Evolutionary conservation across 139 green algal genomes (phyloP).

Genomic region (Chlamydomonas sphaeroides): DNA sequence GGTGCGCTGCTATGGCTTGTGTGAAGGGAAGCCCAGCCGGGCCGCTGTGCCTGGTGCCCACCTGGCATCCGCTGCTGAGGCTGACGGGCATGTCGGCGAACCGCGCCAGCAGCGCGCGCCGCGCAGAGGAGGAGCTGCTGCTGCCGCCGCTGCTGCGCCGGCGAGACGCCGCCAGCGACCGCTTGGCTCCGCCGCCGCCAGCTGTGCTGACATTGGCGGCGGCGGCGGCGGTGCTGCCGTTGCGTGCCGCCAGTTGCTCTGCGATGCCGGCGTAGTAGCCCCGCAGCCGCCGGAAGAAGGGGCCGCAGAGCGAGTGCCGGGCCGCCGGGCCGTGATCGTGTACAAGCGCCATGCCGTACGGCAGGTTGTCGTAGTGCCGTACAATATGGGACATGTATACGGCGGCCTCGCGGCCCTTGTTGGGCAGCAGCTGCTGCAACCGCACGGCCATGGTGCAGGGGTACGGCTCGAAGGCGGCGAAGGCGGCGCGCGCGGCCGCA

Average conservation of each 20-base stretch:
- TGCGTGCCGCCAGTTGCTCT: neutral
- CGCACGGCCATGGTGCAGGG: constrained; percentile 7
- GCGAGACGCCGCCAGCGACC: neutral
- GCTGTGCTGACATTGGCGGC: neutral
- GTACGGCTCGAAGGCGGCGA: constrained; percentile 15
- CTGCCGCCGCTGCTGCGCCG: neutral
- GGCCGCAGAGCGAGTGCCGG: constrained; percentile 42
- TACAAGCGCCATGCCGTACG: constrained; percentile 15
- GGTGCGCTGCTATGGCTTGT: too few species aligned
- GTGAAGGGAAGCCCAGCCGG: too few species aligned
- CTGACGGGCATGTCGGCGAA: constrained; percentile 28
- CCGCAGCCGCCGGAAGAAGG: constrained; percentile 38
- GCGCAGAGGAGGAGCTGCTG: neutral
- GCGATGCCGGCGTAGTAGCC: constrained; percentile 24
- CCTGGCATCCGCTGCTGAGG: constrained; percentile 43
- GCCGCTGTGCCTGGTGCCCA: too few species aligned
- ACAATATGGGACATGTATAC: constrained; percentile 36
- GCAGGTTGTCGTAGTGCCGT: constrained; percentile 33
- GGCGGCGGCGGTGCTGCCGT: neutral
- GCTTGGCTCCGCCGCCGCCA: neutral
- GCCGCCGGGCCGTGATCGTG: constrained; percentile 43
- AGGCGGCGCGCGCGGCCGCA: neutral
- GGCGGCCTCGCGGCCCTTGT: constrained; percentile 42
- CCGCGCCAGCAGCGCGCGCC: neutral
- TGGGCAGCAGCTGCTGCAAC: constrained; percentile 34